Conservation (phyloP, 2,329 filamentous ascomycete genomes). For the Aspergillus neotritici region DNA sequence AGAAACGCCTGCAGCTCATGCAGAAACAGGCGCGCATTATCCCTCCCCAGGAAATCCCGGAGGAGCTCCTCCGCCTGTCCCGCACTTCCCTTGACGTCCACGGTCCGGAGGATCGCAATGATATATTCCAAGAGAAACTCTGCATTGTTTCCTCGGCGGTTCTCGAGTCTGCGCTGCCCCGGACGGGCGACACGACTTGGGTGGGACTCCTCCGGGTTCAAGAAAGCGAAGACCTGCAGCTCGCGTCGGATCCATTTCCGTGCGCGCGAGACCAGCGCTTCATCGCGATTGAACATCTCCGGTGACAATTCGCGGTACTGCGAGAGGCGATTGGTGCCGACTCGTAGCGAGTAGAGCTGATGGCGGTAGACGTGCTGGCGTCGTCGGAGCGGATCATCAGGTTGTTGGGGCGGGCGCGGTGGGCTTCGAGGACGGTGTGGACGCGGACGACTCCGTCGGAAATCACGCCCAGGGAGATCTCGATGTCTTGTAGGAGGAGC, state of each 20-base stretch:
- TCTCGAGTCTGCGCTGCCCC: conserved; percentile 30
- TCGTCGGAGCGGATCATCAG: conserved; percentile 47
- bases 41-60: conserved; percentile 68
- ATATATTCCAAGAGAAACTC: conserved; percentile 86
- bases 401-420: conserved; percentile 24
- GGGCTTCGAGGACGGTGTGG: conserved; percentile 20
- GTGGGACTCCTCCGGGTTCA: conserved; percentile 42
- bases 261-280: conserved; percentile 67
- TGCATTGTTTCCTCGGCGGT: conserved; percentile 59
- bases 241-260: conserved; percentile 78
- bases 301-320: conserved; percentile 70
- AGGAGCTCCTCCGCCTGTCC: conserved; percentile 77
- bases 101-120: conserved; percentile 72
- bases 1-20: conserved; percentile 83
- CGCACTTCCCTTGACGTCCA: conserved; percentile 72
- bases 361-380: conserved; percentile 69
- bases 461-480: conserved; percentile 2
- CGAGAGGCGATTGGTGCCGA: conserved; percentile 75
- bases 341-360: conserved; percentile 69
- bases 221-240: conserved; percentile 73
- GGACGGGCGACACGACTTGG: conserved; percentile 17
- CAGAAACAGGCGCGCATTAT: conserved; percentile 68
- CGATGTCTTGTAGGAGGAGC: conserved; percentile 8
- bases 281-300: conserved; percentile 56
- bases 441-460: conserved; percentile 13